A percentile compares a stretch with the other conserved stretches of the same genome.
Conservation (phyloP, 2,329 filamentous ascomycete species). For the Xylaria hypoxylon region DNA sequence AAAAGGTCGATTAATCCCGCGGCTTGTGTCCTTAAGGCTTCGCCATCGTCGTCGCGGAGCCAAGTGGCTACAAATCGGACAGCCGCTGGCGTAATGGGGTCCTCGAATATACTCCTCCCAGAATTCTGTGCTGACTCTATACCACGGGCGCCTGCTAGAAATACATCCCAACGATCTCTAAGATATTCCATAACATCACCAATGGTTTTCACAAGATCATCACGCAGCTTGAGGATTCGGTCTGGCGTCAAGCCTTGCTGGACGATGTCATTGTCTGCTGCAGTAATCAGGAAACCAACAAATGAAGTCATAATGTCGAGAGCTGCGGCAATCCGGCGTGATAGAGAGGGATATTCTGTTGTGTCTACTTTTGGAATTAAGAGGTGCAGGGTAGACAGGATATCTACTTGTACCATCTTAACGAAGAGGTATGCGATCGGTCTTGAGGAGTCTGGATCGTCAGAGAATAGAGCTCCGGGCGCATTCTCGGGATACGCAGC, state of each 20-base stretch:
- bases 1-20: conserved; percentile 72
- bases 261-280: conserved; percentile 57
- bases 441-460: conserved; percentile 58
- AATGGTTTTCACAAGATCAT: conserved; percentile 64
- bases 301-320: conserved; percentile 73
- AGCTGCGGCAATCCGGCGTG: conserved; percentile 67
- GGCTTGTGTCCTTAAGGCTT: conserved; percentile 66
- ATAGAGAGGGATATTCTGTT: conserved; percentile 62
- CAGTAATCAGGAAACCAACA: conserved; percentile 67
- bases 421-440: conserved; percentile 72
- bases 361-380: conserved; percentile 69
- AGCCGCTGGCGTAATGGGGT: conserved; percentile 70
- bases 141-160: conserved; percentile 53
- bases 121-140: conserved; percentile 59
- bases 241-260: conserved; percentile 63
- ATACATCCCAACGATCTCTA: conserved; percentile 75
- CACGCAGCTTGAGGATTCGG: conserved; percentile 64
- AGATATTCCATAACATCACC: conserved; percentile 75
- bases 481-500: conserved; percentile 63
- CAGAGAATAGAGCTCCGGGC: conserved; percentile 64
- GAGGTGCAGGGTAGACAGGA: conserved; percentile 71
- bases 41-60: conserved; percentile 76
- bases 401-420: conserved; percentile 73
- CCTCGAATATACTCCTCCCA: conserved; percentile 67
- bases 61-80: conserved; percentile 71